Percentiles rank a stretch among this genome's conserved stretches.
Evolutionary conservation across 305 asterid genomes (phyloP).

Genomic region (Plantago coronopus): DNA sequence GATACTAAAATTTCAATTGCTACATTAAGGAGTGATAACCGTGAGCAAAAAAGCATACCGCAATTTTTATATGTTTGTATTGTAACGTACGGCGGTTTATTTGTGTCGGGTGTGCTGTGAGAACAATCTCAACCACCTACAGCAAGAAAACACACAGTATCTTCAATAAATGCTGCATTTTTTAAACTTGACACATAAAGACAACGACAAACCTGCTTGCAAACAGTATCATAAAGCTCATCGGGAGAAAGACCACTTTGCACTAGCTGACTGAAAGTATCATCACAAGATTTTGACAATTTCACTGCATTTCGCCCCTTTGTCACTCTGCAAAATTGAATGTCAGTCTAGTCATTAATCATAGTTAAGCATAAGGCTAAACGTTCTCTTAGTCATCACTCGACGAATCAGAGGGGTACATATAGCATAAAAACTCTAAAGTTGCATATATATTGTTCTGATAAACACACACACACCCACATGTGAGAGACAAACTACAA

Average conservation of each 20-base stretch:
- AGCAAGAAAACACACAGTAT: conserved; percentile 19
- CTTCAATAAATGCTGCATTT: conserved; percentile 13
- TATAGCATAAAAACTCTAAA: no score
- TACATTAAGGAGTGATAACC: background rate
- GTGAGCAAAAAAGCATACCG: conserved; percentile 41
- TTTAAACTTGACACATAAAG: conserved; percentile 1
- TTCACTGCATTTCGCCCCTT: conserved; percentile 51
- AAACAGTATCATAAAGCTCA: conserved; percentile 74
- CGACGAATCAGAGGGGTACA: no score
- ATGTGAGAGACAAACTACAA: no score
- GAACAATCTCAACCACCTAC: conserved; percentile 96
- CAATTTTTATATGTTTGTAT: conserved; percentile 92
- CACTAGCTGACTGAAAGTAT: conserved; percentile 74
- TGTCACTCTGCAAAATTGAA: conserved; percentile 61
- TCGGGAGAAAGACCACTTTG: conserved; percentile 85
- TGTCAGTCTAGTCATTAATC: conserved; percentile 13
- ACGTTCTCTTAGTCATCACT: no score
- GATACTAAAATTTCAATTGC: conserved; percentile 2
- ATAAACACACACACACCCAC: no score
- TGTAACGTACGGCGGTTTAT: conserved; percentile 90
- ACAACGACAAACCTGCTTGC: conserved; percentile 69
- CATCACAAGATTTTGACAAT: conserved; percentile 86
- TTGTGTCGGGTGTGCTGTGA: conserved; percentile 98
- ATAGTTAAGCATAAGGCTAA: background rate
- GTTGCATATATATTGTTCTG: no score